Evolutionary conservation across 148 eudicot genomes (phyloP).

Genomic region (Fallopia convolvulus): DNA sequence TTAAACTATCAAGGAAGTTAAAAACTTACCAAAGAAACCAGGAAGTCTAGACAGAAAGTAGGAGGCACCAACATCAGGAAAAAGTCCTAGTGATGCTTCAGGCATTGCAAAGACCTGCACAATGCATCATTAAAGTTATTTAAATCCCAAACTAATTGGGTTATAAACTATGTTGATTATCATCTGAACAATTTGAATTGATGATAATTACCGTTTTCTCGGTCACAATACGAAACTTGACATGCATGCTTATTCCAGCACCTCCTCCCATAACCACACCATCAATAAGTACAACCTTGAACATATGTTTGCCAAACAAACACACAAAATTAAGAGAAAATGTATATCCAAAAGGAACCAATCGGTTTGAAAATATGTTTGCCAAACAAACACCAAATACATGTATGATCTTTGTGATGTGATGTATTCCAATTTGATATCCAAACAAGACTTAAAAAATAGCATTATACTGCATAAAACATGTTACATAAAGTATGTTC

Average conservation of each 20-base stretch:
- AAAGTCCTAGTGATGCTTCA: slow-evolving; percentile 28
- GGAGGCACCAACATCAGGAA: slow-evolving; percentile 42
- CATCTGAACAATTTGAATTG: neutral
- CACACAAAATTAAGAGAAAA: neutral
- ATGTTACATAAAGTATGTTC: no score
- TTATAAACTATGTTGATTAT: neutral
- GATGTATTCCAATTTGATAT: no score
- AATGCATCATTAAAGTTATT: neutral
- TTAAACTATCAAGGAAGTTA: neutral
- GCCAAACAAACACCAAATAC: no score
- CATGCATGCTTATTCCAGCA: slow-evolving; percentile 23
- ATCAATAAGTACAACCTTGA: slow-evolving; percentile 17
- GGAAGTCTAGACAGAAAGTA: slow-evolving; percentile 33
- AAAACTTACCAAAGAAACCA: slow-evolving; percentile 31
- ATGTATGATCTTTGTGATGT: no score
- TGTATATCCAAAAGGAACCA: no score
- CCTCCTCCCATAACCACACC: slow-evolving; percentile 28
- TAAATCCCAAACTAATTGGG: neutral
- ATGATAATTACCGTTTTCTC: slow-evolving; percentile 17
- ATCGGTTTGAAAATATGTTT: no score
- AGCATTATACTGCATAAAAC: no score
- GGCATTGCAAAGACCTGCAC: slow-evolving; percentile 44
- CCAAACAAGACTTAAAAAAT: no score
- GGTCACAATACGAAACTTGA: slow-evolving; percentile 19
- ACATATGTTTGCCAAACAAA: neutral